Evolutionary conservation across 805 yeast genomes (phyloP), one percentile per base, ranked within the genome.

Genomic region (Candida koratica): DNA sequence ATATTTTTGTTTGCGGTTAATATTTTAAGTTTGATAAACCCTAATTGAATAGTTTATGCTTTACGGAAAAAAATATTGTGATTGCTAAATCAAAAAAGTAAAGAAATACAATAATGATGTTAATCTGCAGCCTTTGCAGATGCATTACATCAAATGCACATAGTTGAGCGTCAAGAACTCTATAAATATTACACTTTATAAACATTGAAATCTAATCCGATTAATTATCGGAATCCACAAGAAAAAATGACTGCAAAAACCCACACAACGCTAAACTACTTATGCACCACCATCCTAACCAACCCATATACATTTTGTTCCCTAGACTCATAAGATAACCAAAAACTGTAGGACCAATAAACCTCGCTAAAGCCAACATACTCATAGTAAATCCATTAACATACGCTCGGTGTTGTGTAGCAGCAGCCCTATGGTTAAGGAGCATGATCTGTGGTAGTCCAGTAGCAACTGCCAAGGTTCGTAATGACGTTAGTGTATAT

Each of bases 231-330:
- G 47, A 41, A 27, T 60, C 64, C 13, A 41, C 34, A 52, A 61
- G 51, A 36, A 43, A 38, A 32, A 50, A 55, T 1, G 61, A 49
- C 34, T 59, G 64, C 17, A 55, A 34, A 25, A 49, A 44, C 4
- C 67, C 67, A 17, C 47, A 45, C 4, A 48, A 34, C 6, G 67
- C 55, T 39, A 60, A 37, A 2, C 48, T 34, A 12, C 60, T 46
- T 52, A 61, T 46, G 8, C 46, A n/a, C 64, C 65, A 61, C 67
- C 67, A 61, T 8, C 53, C 42, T 11, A 61, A 38, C 60, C 62
- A 53, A 10, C 56, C 60, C 4, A 43, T 42, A n/a, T 38, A 32
- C 15, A 38, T 38, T 18, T 32, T 34, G 19, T 58, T 58, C n/a
- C 66, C 64, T 6, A 56, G 28, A 11, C 60, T 51, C 64, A 60